A percentile compares a stretch with the other conserved stretches of the same genome.
Conservation (phyloP, 371 early-diverging fungal genomes). For the Mycotypha africana region DNA sequence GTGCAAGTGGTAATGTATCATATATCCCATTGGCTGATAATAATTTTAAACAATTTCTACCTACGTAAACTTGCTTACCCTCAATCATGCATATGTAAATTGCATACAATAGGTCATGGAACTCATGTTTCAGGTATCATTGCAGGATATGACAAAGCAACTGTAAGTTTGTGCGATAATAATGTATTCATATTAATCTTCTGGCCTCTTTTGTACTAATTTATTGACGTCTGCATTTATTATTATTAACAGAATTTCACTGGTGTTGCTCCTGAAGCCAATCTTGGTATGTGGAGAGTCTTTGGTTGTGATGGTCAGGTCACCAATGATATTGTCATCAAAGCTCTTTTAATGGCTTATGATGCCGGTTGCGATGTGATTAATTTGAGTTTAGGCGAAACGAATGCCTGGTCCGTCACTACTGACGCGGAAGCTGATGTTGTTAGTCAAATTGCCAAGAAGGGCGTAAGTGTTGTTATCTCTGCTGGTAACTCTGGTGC, state of each 20-base stretch:
- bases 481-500: conserved; percentile 58
- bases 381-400: conserved; percentile 65
- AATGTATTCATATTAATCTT: no score
- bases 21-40: background rate
- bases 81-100: no score
- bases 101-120: conserved; percentile 41
- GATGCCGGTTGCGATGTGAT: conserved; percentile 53
- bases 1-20: conserved; percentile 17
- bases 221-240: no score
- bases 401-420: conserved; percentile 44
- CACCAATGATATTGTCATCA: conserved; percentile 52
- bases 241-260: conserved; percentile 43
- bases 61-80: no score
- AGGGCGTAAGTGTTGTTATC: conserved; percentile 38
- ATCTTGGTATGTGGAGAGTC: conserved; percentile 51
- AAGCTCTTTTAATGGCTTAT: conserved; percentile 57
- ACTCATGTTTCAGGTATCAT: conserved; percentile 66
- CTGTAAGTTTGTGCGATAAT: no score
- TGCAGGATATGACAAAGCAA: conserved; percentile 44
- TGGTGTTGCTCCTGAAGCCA: conserved; percentile 65
- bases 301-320: conserved; percentile 61
- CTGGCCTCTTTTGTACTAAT: no score
- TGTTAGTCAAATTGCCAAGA: conserved; percentile 14
- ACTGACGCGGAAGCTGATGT: conserved; percentile 24
- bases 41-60: no score